Conservation (phyloP, 805 yeast species). For the Yarrowia phangngaensis region DNA sequence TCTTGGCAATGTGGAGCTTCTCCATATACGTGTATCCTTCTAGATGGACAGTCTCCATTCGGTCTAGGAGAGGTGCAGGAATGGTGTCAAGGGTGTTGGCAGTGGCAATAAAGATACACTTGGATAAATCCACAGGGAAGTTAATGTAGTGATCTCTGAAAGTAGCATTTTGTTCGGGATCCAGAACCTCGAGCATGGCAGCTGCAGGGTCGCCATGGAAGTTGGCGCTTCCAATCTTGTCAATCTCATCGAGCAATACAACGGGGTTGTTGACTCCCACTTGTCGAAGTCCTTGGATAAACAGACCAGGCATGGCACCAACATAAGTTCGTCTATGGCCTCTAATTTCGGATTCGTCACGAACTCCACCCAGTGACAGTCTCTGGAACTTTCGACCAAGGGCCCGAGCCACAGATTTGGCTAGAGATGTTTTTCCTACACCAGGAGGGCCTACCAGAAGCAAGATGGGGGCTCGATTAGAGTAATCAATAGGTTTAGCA, state of each 20-base stretch:
- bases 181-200: conserved; percentile 80
- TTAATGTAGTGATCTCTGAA: conserved; percentile 83
- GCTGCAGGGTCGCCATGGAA: conserved; percentile 86
- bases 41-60: conserved; percentile 77
- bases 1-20: conserved; percentile 65
- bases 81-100: conserved; percentile 72
- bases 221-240: conserved; percentile 57
- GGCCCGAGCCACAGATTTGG: conserved; percentile 72
- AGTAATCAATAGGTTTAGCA: conserved; percentile 34
- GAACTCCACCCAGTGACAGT: conserved; percentile 79
- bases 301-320: conserved; percentile 86
- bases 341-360: conserved; percentile 83
- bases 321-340: conserved; percentile 91
- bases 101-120: conserved; percentile 77
- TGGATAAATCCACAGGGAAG: conserved; percentile 79
- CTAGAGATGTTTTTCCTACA: conserved; percentile 85
- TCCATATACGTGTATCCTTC: conserved; percentile 78
- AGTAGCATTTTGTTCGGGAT: conserved; percentile 78
- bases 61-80: conserved; percentile 72
- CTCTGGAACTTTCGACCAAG: conserved; percentile 73
- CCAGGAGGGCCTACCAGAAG: conserved; percentile 91
- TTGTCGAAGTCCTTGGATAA: conserved; percentile 71
- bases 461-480: conserved; percentile 57
- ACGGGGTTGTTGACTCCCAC: conserved; percentile 79
- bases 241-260: conserved; percentile 78